Evolutionary conservation across 331 rosid species (phyloP), one percentile per base, ranked within the genome.

Genomic region (Pyrus hybrid): DNA sequence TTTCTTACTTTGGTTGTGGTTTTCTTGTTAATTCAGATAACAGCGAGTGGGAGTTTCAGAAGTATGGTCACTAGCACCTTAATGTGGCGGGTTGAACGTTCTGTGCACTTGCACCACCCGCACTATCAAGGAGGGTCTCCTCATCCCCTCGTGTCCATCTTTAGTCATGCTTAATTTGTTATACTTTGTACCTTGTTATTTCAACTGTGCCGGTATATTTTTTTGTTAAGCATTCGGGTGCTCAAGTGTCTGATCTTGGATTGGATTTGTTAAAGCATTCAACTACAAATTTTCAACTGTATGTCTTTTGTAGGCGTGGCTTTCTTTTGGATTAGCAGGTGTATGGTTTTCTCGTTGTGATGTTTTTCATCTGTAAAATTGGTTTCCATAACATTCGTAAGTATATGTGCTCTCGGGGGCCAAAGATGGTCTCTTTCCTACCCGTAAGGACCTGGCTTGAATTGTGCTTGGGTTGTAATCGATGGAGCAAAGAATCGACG

Each of bases 1-100:
- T 20, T 57, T 23, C 71, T 41, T 18, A 64, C 23, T 12, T 69
- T 69, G 25, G 14, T 22, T 56, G 22, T 57, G 64, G 29, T 54
- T 63, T 53, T 65, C 37, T 30, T 57, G 22, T 65, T 45, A 26
- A 54, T 14, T 23, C 85, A 81, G 85, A 86, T 78, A 86, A 86
- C 84, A 83, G 87, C 26, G 89, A 86, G 72, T 86, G 89, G 89
- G 87, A 86, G 70, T 86, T 86, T 73, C 89, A 86, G 78, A 86
- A 86, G 89, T 86, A 86, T 26, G 89, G 89, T 54, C 89, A 86
- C 78, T 86, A 86, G 70, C 78, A 26, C 70, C 67, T 51, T 25
- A 66, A 35, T 33, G 35, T 17, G 41, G 62, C 29, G 0, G 5
- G 2, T 58, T 53, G 30, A 66, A 17, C 30, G 25, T 49, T 8